These are phyloP conservation scores for Balamuthia mandrillaris DNA, from an alignment of 208 protist species.

Conservation along the genomic window DNA sequence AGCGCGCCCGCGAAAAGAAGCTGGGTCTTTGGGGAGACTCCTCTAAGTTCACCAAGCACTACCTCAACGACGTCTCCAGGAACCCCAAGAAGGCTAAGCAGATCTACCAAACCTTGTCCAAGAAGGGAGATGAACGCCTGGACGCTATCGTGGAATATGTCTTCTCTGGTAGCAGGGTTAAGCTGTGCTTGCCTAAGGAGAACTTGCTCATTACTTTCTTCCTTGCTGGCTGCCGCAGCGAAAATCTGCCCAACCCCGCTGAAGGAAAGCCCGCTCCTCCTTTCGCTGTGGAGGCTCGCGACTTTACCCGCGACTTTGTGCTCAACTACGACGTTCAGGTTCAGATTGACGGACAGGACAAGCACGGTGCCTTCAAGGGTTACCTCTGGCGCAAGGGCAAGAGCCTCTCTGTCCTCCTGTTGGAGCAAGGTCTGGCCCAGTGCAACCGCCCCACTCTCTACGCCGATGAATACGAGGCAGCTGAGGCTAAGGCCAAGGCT, in stretches of 20 bases:
- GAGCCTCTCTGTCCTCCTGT: conserved; percentile 24
- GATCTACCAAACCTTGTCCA: neutral
- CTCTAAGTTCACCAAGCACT: conserved; percentile 1
- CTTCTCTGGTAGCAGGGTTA: conserved; percentile 58
- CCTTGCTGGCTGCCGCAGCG: conserved; percentile 35
- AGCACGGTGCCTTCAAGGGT: conserved; percentile 12
- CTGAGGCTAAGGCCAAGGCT: conserved; percentile 47
- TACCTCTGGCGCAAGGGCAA: conserved; percentile 37
- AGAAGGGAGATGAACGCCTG: conserved; percentile 23
- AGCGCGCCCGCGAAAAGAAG: conserved; percentile 44
- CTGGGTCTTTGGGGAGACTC: conserved; percentile 43
- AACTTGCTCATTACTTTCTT: conserved; percentile 57
- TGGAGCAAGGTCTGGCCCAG: conserved; percentile 6
- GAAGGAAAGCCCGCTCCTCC: neutral
- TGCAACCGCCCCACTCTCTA: conserved; percentile 9
- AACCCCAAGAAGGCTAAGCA: conserved; percentile 30
- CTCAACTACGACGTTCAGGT: conserved; percentile 46
- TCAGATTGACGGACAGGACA: conserved; percentile 52
- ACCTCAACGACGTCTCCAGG: conserved; percentile 30
- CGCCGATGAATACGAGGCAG: conserved; percentile 7
- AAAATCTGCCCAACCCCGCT: neutral
- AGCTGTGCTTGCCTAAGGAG: conserved; percentile 65
- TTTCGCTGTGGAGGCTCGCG: conserved; percentile 15
- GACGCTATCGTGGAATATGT: conserved; percentile 62
- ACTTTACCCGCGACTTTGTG: neutral